Conservation (phyloP, 176 grass and related monocot genomes). For the Pontederia paniculata region DNA sequence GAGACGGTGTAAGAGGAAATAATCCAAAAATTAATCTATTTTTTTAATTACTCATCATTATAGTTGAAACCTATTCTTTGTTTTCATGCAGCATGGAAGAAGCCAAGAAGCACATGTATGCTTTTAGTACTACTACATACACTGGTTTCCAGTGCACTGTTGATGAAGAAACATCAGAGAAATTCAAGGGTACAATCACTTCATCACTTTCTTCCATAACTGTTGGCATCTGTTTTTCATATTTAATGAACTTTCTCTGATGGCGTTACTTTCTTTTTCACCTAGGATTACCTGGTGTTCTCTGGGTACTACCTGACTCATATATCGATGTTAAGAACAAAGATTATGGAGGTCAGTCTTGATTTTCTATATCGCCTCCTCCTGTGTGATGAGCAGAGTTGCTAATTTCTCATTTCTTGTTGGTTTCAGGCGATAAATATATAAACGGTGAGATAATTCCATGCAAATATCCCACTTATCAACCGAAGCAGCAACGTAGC, state of each 20-base stretch:
- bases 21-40: too few species aligned
- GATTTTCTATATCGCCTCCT: not conserved
- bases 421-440: conserved; percentile 76
- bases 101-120: conserved; percentile 96
- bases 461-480: conserved; percentile 85
- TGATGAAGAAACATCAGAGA: conserved; percentile 80
- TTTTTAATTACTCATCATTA: not conserved
- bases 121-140: conserved; percentile 86
- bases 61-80: not conserved
- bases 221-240: not conserved
- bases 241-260: not conserved
- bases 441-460: conserved; percentile 93
- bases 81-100: conserved; percentile 69
- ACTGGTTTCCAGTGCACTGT: conserved; percentile 90
- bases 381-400: not conserved
- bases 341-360: conserved; percentile 68
- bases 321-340: conserved; percentile 96
- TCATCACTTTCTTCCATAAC: not conserved
- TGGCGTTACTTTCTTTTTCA: conserved; percentile 5
- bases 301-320: conserved; percentile 92
- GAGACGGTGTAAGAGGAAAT: too few species aligned
- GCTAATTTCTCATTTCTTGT: not conserved
- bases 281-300: conserved; percentile 65
- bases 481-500: conserved; percentile 55
- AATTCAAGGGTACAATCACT: conserved; percentile 63